Evolutionary conservation across 495 filamentous ascomycete species (phyloP).

Genomic region (Halenospora varia): DNA sequence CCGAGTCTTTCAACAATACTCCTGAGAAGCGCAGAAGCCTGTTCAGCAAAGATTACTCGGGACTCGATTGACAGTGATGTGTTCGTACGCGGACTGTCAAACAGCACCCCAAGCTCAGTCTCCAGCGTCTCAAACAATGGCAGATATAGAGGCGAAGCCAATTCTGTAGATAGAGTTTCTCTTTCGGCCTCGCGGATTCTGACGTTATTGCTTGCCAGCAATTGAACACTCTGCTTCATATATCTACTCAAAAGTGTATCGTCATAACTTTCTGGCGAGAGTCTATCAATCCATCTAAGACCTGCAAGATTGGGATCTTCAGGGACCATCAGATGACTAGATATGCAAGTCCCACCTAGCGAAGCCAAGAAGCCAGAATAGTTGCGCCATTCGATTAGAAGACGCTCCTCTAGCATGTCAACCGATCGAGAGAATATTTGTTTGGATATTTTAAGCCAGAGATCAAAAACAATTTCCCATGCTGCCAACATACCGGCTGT

Average conservation of each 20-base stretch:
- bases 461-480: slow-evolving; percentile 59
- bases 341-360: slow-evolving; percentile 61
- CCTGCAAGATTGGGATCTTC: slow-evolving; percentile 55
- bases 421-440: slow-evolving; percentile 45
- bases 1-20: slow-evolving; percentile 58
- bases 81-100: slow-evolving; percentile 45
- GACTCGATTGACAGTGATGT: slow-evolving; percentile 49
- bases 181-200: slow-evolving; percentile 58
- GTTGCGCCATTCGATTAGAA: slow-evolving; percentile 60
- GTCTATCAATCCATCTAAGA: slow-evolving; percentile 53
- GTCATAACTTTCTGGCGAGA: slow-evolving; percentile 52
- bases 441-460: slow-evolving; percentile 55
- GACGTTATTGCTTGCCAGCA: slow-evolving; percentile 57
- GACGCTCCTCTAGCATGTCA: slow-evolving; percentile 47
- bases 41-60: slow-evolving; percentile 60
- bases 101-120: slow-evolving; percentile 54
- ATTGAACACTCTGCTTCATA: slow-evolving; percentile 55
- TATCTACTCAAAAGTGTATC: slow-evolving; percentile 55
- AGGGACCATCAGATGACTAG: slow-evolving; percentile 42
- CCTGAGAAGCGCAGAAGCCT: slow-evolving; percentile 56
- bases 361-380: slow-evolving; percentile 63
- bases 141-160: slow-evolving; percentile 53
- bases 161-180: slow-evolving; percentile 56
- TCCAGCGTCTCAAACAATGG: slow-evolving; percentile 58
- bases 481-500: slow-evolving; percentile 57